Evolutionary conservation across 179 eudicot genomes (phyloP).

Genomic region (Gypsophila paniculata): DNA sequence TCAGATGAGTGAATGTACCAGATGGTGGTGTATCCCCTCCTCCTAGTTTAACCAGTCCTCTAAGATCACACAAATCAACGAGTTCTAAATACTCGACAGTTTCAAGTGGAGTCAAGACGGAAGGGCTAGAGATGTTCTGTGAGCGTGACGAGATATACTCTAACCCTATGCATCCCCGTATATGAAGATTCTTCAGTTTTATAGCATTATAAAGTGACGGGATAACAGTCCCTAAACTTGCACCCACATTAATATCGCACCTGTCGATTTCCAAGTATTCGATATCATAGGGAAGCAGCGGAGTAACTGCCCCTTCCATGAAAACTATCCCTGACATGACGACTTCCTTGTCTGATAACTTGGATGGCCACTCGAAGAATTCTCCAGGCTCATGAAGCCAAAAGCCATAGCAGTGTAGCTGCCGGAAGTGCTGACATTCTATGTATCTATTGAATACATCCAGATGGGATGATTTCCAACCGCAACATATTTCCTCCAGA

Average conservation of each 20-base stretch:
- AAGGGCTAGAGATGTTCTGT: neutral
- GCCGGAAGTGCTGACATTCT: constrained; percentile 4
- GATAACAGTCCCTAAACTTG: neutral
- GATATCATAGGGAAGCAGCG: constrained; percentile 1
- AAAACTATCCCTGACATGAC: constrained; percentile 6
- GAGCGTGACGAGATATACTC: neutral
- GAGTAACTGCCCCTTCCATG: neutral
- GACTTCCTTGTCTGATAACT: constrained; percentile 9
- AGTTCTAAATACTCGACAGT: constrained; percentile 10
- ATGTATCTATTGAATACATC: constrained; percentile 7
- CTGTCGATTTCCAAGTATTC: neutral
- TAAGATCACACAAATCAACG: constrained; percentile 8
- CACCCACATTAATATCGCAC: neutral
- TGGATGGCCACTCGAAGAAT: constrained; percentile 2
- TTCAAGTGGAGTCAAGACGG: constrained; percentile 9
- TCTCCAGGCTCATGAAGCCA: constrained; percentile 9
- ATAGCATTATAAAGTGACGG: constrained; percentile 4
- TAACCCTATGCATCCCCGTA: constrained; percentile 5
- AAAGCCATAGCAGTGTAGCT: constrained; percentile 2
- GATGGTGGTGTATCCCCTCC: neutral
- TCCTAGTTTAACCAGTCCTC: constrained; percentile 1
- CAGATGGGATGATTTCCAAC: constrained; percentile 2
- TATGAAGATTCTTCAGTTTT: constrained; percentile 3
- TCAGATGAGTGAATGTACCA: constrained; percentile 10
- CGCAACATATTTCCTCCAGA: constrained; percentile 12